Evolutionary conservation across 441 rosid genomes (phyloP), one percentile per base, ranked within the genome.

Genomic region (Pelargonium fulgidum): DNA sequence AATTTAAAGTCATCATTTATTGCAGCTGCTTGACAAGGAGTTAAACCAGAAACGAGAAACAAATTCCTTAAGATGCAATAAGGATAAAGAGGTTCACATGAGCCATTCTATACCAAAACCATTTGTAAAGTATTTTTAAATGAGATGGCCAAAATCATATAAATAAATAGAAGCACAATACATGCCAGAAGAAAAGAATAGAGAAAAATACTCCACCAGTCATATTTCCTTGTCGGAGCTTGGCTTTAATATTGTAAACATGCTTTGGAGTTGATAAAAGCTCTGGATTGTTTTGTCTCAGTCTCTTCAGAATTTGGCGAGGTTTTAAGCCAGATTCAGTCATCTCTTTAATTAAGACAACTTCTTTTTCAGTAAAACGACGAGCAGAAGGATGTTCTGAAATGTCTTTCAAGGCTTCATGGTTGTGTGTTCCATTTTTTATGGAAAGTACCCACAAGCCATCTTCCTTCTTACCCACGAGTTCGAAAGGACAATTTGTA

Each of bases 251-350:
- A 69, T 87, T 85, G 76, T 87, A 85, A 76, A 87, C 77, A 70
- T 87, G 89, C 79, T 85, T 83, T 54, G 89, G 86, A 41, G 91
- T 85, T 22, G 91, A 87, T 73, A 70, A 80, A 68, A 87, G 67
- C 66, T 81, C 80, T 39, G 89, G 91, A 68, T 83, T 83, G 71
- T 75, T 83, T 72, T 83, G 86, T 72, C 80, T 82, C 67, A 87
- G 82, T 72, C 83, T 65, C 80, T 85, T 85, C 13, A 87, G 74
- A 61, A 87, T 85, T 79, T 85, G 89, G 48, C 87, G 85, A 29
- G 91, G 91, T 74, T 85, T 86, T 72, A 83, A 12, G 65, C 91
- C 89, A 67, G 86, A 86, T 68, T 86, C 91, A 33, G 89, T 85
- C 89, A 85, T 82, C 66, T 71, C 71, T 77, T 81, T 85, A 68